A percentile compares a stretch with the other conserved stretches of the same genome.
Evolutionary conservation across 768 basidiomycete species (phyloP).

Genomic region (Asterophora parasitica): DNA sequence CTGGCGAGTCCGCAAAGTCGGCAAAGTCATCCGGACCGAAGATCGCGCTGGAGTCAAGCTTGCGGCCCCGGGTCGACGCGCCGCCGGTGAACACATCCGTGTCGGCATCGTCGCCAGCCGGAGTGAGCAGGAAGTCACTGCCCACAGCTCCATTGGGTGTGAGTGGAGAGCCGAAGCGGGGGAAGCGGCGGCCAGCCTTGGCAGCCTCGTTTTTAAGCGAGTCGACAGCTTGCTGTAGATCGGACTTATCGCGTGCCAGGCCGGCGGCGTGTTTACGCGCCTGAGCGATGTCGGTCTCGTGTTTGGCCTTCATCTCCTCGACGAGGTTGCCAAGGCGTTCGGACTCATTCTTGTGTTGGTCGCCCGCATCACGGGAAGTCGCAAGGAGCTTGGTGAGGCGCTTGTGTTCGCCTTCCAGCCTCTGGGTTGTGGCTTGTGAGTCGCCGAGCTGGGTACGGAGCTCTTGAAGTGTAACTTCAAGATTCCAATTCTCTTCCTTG

Average conservation of each 20-base stretch:
- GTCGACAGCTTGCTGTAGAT: constrained; percentile 80
- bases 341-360: constrained; percentile 82
- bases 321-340: constrained; percentile 62
- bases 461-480: constrained; percentile 90
- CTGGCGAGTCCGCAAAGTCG: constrained; percentile 54
- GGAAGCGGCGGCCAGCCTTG: constrained; percentile 56
- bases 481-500: constrained; percentile 99
- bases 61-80: constrained; percentile 58
- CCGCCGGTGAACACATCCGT: constrained; percentile 68
- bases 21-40: constrained; percentile 36
- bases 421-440: constrained; percentile 57
- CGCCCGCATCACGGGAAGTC: constrained; percentile 65
- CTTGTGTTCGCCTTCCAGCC: constrained; percentile 80
- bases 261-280: constrained; percentile 85
- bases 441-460: constrained; percentile 66
- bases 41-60: constrained; percentile 38
- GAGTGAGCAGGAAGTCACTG: constrained; percentile 48
- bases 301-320: constrained; percentile 80
- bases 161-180: constrained; percentile 66
- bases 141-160: constrained; percentile 54
- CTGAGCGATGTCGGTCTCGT: constrained; percentile 92
- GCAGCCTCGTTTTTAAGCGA: constrained; percentile 66
- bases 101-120: constrained; percentile 49
- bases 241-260: constrained; percentile 87
- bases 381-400: constrained; percentile 74